These are phyloP conservation scores for Dryas alaskensis DNA, from an alignment of 306 rosid genomes.

Conservation along the genomic window DNA sequence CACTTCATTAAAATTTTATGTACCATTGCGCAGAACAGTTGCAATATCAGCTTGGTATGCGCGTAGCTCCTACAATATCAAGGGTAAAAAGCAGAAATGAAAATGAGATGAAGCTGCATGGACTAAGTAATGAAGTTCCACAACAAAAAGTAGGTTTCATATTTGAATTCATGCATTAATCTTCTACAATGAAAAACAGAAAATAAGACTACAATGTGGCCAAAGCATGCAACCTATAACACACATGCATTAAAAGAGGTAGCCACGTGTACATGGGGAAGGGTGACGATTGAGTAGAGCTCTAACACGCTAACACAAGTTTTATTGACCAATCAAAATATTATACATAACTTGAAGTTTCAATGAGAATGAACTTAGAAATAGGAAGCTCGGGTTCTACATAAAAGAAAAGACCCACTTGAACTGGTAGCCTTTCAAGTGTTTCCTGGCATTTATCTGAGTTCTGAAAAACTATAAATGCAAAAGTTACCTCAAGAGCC, in stretches of 20 bases:
- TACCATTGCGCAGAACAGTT: conserved; percentile 91
- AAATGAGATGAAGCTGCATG: conserved; percentile 29
- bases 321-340: neutral
- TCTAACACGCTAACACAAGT: neutral
- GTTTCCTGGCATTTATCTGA: conserved; percentile 2
- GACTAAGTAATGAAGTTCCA: conserved; percentile 9
- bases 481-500: conserved; percentile 78
- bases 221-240: neutral
- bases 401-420: neutral
- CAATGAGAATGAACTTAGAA: neutral
- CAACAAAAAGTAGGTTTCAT: neutral
- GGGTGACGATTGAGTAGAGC: neutral
- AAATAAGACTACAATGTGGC: neutral
- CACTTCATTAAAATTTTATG: conserved; percentile 17
- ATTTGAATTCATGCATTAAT: neutral
- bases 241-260: neutral
- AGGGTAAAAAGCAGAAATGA: conserved; percentile 13
- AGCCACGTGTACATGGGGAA: neutral
- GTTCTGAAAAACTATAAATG: conserved; percentile 9
- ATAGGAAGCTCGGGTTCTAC: neutral
- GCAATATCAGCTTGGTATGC: conserved; percentile 99
- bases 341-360: neutral
- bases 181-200: neutral
- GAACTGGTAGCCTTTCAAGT: conserved; percentile 5
- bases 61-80: conserved; percentile 74